Percentiles rank a stretch among this genome's conserved stretches.
These are phyloP conservation scores for Metschnikowia aberdeeniae DNA, from an alignment of 805 yeast species.

Conservation along the genomic window DNA sequence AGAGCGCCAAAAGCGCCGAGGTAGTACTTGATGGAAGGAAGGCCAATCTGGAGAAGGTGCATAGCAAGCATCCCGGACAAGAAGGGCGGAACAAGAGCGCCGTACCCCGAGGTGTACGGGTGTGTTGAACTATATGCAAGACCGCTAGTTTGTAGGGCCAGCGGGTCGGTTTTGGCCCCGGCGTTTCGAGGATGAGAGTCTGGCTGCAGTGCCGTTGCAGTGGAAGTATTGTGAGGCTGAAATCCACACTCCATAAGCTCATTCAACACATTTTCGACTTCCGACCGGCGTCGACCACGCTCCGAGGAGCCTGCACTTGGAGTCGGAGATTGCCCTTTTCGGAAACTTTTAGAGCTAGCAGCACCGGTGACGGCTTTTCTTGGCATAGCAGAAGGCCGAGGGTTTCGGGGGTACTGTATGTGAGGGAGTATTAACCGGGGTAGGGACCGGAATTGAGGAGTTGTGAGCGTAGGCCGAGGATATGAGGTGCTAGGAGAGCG, in stretches of 20 bases:
- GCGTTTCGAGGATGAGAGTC: background rate
- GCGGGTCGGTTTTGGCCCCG: background rate
- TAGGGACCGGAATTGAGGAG: background rate
- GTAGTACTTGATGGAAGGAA: constrained; percentile 22
- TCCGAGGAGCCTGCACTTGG: constrained; percentile 39
- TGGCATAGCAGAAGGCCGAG: constrained; percentile 2
- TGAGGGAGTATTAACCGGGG: background rate
- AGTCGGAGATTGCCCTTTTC: constrained; percentile 17
- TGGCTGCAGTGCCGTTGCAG: no score
- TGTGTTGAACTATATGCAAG: background rate
- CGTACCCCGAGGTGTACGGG: background rate
- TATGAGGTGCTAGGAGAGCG: no score
- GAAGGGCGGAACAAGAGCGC: constrained; percentile 17
- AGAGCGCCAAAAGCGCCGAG: constrained; percentile 18
- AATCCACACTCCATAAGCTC: constrained; percentile 33
- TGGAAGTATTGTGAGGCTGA: constrained; percentile 11
- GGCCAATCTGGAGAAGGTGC: constrained; percentile 18
- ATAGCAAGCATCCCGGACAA: constrained; percentile 25
- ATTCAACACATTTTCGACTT: constrained; percentile 25
- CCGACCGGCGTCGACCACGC: constrained; percentile 22
- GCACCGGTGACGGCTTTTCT: constrained; percentile 9
- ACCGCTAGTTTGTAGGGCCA: background rate
- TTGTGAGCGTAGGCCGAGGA: no score
- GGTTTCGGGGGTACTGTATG: background rate
- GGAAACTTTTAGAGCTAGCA: background rate